Evolutionary conservation across 345 rosid genomes (phyloP).

Genomic region (Eucalyptus pauciflora): DNA sequence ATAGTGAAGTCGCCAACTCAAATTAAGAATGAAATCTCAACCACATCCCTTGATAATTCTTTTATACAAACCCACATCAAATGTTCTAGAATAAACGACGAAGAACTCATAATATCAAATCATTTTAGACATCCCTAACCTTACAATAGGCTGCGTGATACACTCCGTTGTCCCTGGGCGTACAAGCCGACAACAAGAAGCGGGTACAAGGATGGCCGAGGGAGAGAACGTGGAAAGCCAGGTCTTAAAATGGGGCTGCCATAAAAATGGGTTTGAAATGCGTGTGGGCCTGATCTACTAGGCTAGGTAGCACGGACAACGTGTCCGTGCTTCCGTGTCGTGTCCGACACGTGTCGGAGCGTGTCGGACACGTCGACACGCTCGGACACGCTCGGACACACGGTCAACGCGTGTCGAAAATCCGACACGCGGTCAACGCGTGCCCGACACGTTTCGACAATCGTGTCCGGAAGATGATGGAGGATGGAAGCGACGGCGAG

Average conservation of each 20-base stretch:
- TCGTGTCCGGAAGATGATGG: no score
- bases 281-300: not conserved
- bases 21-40: no score
- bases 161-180: fast-evolving
- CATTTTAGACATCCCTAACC: no score
- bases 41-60: not conserved
- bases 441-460: no score
- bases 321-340: no score
- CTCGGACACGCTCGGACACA: no score
- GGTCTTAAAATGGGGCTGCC: not conserved
- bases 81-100: not conserved
- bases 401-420: no score
- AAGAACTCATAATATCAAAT: not conserved
- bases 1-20: fast-evolving
- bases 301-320: no score
- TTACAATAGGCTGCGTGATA: not conserved
- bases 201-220: not conserved
- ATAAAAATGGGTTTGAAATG: not conserved
- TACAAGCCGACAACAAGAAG: not conserved
- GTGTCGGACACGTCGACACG: no score
- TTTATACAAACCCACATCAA: not conserved
- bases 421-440: no score
- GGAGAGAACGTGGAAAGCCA: not conserved
- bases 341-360: no score
- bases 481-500: no score